Conservation (phyloP, 1,139 yeast genomes). For the Magnusiomyces sp. region DNA sequence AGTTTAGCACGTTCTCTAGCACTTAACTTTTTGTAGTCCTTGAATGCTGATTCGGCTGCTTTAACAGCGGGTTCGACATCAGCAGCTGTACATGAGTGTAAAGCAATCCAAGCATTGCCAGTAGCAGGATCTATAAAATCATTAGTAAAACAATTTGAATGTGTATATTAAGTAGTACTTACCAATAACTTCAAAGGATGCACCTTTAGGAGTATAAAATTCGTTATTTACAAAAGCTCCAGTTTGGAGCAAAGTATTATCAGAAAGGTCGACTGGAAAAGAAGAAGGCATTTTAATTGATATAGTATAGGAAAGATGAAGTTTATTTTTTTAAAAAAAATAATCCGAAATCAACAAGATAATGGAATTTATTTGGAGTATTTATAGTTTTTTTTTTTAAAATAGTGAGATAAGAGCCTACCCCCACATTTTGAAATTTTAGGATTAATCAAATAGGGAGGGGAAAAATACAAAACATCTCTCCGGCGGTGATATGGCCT, state of each 20-base stretch:
- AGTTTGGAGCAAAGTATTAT: slow-evolving; percentile 40
- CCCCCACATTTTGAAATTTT: too few species aligned
- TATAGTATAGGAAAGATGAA: neutral
- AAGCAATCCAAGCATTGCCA: slow-evolving; percentile 34
- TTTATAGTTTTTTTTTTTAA: neutral
- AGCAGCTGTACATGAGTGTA: slow-evolving; percentile 32
- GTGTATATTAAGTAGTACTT: neutral
- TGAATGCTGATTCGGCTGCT: slow-evolving; percentile 36
- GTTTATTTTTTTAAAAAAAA: neutral
- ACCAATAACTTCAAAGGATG: slow-evolving; percentile 13
- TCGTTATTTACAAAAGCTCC: slow-evolving; percentile 76
- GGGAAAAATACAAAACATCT: neutral
- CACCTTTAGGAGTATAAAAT: slow-evolving; percentile 37
- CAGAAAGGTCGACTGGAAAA: neutral
- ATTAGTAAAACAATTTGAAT: slow-evolving; percentile 33
- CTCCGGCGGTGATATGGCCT: too few species aligned
- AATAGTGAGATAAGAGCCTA: neutral
- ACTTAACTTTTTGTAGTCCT: slow-evolving; percentile 35
- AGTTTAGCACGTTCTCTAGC: slow-evolving; percentile 43
- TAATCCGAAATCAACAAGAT: neutral
- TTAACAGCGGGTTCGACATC: slow-evolving; percentile 38
- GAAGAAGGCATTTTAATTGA: neutral
- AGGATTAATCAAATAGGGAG: neutral
- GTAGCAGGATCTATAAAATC: slow-evolving; percentile 39
- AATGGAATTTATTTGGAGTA: too few species aligned